These are phyloP conservation scores for Emericellopsis terricola DNA, from an alignment of 495 filamentous ascomycete genomes.

Conservation along the genomic window DNA sequence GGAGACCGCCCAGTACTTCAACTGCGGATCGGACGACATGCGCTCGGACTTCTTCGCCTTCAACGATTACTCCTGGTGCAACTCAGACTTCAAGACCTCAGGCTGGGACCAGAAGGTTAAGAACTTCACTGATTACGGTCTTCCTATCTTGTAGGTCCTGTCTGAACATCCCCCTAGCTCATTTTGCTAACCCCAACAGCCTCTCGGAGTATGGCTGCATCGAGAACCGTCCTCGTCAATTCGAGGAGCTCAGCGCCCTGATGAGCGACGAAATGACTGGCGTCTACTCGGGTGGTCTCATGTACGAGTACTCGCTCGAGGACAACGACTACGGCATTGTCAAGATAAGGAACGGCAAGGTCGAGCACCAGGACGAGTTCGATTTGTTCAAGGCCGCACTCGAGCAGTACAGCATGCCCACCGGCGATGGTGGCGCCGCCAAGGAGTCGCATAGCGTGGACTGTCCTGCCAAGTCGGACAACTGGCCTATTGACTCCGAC, in stretches of 20 bases:
- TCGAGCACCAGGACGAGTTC: slow-evolving; percentile 40
- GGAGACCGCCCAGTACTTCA: slow-evolving; percentile 84
- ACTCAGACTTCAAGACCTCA: slow-evolving; percentile 56
- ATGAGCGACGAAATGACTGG: slow-evolving; percentile 72
- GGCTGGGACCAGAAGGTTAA: slow-evolving; percentile 88
- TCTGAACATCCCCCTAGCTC: slow-evolving; percentile 1
- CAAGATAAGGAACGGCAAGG: slow-evolving; percentile 34
- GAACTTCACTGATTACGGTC: slow-evolving; percentile 75
- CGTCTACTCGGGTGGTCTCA: slow-evolving; percentile 90
- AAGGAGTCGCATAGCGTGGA: slow-evolving; percentile 38
- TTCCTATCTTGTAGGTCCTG: slow-evolving; percentile 78
- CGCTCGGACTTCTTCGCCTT: slow-evolving; percentile 92
- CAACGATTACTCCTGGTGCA: slow-evolving; percentile 98
- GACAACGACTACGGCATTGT: slow-evolving; percentile 62
- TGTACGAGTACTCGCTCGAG: slow-evolving; percentile 88
- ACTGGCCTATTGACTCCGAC: slow-evolving; percentile 53
- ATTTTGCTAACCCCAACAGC: slow-evolving; percentile 22
- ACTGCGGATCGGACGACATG: slow-evolving; percentile 76
- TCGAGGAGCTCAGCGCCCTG: slow-evolving; percentile 60
- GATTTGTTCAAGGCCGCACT: slow-evolving; percentile 47
- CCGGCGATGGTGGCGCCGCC: slow-evolving; percentile 64
- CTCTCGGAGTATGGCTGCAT: slow-evolving; percentile 88
- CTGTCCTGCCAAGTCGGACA: slow-evolving; percentile 46
- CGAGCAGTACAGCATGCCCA: slow-evolving; percentile 40
- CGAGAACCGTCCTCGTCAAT: slow-evolving; percentile 52